phyloP scores from a whole-genome alignment of 345 rosid genomes.

The Syzygium oleosum region DNA sequence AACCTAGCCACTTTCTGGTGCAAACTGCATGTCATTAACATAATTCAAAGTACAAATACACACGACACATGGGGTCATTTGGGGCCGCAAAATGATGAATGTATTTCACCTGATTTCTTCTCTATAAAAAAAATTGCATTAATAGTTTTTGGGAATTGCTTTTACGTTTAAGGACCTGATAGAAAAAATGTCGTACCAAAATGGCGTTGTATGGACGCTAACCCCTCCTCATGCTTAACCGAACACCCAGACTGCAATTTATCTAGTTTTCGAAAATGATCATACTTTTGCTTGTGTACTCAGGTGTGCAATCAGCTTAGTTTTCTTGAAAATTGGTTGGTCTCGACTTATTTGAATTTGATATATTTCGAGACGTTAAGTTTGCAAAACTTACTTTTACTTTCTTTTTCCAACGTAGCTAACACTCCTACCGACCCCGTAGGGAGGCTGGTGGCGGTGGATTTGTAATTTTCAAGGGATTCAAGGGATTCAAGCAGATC shows the following conservation, averaged over 20 bases:
- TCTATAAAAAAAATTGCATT: neutral
- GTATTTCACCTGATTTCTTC: neutral
- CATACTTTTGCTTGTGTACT: neutral
- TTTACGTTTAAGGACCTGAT: too few species aligned
- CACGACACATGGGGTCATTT: neutral
- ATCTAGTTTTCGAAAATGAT: neutral
- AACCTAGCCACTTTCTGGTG: too few species aligned
- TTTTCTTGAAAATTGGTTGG: neutral
- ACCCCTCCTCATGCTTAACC: neutral
- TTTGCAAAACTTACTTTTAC: too few species aligned
- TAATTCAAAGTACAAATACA: neutral
- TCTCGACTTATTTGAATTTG: neutral
- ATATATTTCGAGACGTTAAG: neutral
- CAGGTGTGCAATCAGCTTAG: neutral
- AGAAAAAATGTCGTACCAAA: neutral
- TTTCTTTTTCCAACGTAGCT: too few species aligned
- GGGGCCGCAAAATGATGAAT: neutral
- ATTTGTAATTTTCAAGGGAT: too few species aligned
- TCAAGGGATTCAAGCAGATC: too few species aligned
- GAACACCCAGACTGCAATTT: neutral
- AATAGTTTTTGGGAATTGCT: neutral
- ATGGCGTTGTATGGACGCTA: neutral
- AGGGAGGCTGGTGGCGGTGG: too few species aligned
- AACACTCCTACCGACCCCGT: too few species aligned
- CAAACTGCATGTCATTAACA: neutral